Base-by-base conservation (phyloP, 768 basidiomycete genomes). In the Lactarius sanguifluus region DNA sequence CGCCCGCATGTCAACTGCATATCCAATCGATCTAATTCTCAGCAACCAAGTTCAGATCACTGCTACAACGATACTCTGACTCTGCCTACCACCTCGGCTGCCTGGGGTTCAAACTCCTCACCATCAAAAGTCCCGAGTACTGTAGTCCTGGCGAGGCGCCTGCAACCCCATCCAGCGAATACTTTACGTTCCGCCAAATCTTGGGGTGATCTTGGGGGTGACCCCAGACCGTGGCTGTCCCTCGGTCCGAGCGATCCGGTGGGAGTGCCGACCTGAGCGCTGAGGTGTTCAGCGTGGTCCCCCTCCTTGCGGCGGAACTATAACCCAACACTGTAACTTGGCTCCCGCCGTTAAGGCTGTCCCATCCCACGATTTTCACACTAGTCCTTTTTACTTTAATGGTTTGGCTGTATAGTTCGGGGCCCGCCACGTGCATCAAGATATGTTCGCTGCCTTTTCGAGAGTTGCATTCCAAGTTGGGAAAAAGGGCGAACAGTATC, bases 91-190 rank as follows among this genome's bases (percentile, higher is more conserved):
- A 25, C n/a, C 23, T 25, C 23, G 47, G 13, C 20, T 20, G 41
- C 43, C 20, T n/a, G 43, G 20, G 20, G 5, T 12, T 28, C 12
- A 23, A 52, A 13, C 16, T 7, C 41, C 41, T 41, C 16, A 2
- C 41, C 41, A 18, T 52, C 50, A 52, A 52, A 52, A 52, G n/a
- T n/a, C 45, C 45, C 10, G 41, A 6, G 16, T 41, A 18, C 41
- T 40, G 38, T 45, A 5, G 10, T 50, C 6, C 25, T n/a, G 50
- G 50, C 50, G 50, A 52, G 50, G 50, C 50, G 50, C 50, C 50
- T 28, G 25, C 41, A 60, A 15, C 64, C 52, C 58, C n/a, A 34
- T 64, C 56, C 34, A 57, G 41, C 55, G 10, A 64, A 25, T 50
- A 20, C 28, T 23, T 64, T 50, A 50, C 63, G 57, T 58, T 9